Base-by-base conservation (phyloP, 208 protist genomes). In the Wallacemonas sp. region DNA sequence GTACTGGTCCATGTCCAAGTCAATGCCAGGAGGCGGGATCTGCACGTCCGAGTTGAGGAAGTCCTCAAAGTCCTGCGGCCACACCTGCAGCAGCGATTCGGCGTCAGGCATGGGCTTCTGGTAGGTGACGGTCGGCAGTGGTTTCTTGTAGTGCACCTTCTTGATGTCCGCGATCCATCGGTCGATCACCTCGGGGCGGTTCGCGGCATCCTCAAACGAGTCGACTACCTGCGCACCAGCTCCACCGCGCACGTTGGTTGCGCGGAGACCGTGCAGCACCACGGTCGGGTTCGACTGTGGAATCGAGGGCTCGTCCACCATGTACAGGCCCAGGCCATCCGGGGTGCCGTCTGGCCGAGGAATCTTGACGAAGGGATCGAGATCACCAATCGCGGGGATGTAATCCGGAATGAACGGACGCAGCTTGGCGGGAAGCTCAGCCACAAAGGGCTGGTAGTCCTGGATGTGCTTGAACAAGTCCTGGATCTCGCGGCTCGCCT, bases 341-440 rank as follows among this genome's bases (percentile, higher is more conserved):
- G 88, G 85, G 39, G 87, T 76, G 2, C 79, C 87, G 70, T 98
- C 97, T 9, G 97, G 97, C 4, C 97, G 87, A 17, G 92, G 83
- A n/a, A 99, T 81, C 81, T 99, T 99, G 55, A 98, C 73, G 65
- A 99, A 99, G 0, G 96, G 87, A 71, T 99, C 98, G 44, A 99
- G 88, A 48, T 99, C 97, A 17, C 98, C 98, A 27, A 99, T 85
- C 0, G 98, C 84, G 4, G 98, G 98, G 57, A 99, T 96, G 83
- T 98, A 99, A 54, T 99, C 98, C 3, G 97, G 97, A 62, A 99
- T 97, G 80, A 99, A 99, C 8, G 98, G 97, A 23, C 92, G 88
- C 61, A 99, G 81, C 76, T 96, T 94, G 11, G 97, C 96, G 14
- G 97, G 96, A 26, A 99, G 76, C 68, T 99, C 96, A 19, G 98